These are phyloP conservation scores for Phialophora chinensis DNA, from an alignment of 2,329 filamentous ascomycete genomes.

Conservation along the genomic window DNA sequence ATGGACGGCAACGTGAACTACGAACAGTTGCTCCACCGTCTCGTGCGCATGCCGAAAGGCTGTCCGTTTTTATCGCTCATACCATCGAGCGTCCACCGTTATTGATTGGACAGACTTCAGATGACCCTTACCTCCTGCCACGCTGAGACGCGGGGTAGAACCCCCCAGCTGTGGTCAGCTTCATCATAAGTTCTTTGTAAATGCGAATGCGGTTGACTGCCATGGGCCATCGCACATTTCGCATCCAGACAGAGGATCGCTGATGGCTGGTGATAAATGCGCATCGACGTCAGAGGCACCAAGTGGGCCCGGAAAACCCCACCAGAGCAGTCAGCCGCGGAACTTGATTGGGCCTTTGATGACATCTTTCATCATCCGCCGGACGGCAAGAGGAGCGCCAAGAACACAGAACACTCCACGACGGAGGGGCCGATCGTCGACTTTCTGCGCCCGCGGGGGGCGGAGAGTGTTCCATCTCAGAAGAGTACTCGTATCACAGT, in stretches of 20 bases:
- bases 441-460: background rate
- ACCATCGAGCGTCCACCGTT: background rate
- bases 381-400: slow-evolving; percentile 5
- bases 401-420: background rate
- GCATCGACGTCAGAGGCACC: slow-evolving; percentile 35
- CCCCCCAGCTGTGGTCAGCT: slow-evolving; percentile 16
- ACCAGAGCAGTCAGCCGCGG: background rate
- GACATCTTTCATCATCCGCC: slow-evolving; percentile 6
- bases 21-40: slow-evolving; percentile 9
- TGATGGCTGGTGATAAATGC: background rate
- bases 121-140: background rate
- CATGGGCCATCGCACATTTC: background rate
- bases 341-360: slow-evolving; percentile 8
- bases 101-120: background rate
- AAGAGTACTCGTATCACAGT: background rate
- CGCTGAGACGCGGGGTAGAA: slow-evolving; percentile 13
- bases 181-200: slow-evolving; percentile 17
- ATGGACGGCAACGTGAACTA: background rate
- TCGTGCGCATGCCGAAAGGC: background rate
- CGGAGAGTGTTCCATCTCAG: background rate
- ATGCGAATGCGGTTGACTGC: slow-evolving; percentile 2
- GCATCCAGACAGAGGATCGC: background rate
- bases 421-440: slow-evolving; percentile 9
- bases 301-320: background rate
- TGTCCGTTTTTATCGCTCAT: slow-evolving; percentile 2